Evolutionary conservation across 805 yeast genomes (phyloP), one percentile per base, ranked within the genome.

Genomic region (Kuraishia ogatae): DNA sequence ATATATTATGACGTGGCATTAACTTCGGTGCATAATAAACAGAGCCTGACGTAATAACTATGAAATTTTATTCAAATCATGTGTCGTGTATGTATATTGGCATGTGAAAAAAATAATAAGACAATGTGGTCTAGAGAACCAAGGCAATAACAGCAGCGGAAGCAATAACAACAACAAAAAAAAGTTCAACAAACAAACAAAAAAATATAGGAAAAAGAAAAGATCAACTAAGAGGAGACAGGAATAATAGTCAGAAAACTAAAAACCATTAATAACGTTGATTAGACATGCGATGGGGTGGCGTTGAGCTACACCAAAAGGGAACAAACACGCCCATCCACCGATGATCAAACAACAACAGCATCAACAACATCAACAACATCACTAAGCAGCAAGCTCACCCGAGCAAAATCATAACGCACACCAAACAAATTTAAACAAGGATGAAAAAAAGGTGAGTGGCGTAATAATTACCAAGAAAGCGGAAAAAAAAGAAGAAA

Each of bases 181-280:
- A 24, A 35, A 24, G 50, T 21, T 55, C 39, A 24, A 22, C 29
- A 48, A 50, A 39, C 20, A 19, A 21, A n/a, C 23, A 19, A 48
- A 29, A 51, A 50, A 48, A 35, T 23, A 29, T 11, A 20, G 19
- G 19, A 17, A 51, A 50, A 26, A 35, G 24, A 35, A 50, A n/a
- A 35, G 51, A 50, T 50, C 39, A 19, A 21, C 26, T 10, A 50
- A 35, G 20, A 21, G 43, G 39, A 48, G 51, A 24, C 35, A 29
- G 39, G 46, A 47, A 43, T 20, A 39, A 8, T 48, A 48, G 29
- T 26, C 19, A 6, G 51, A 46, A 28, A 48, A 20, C 51, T 47
- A 50, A 57, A 56, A 53, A 28, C 29, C 29, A 26, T 26, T 26
- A 26, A 26, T 26, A 26, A 26, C 29, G 29, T 26, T 26, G 29